Evolutionary conservation across 202 grass and related monocot species (phyloP), one percentile per base, ranked within the genome.

Genomic region (Digitaria exilis): DNA sequence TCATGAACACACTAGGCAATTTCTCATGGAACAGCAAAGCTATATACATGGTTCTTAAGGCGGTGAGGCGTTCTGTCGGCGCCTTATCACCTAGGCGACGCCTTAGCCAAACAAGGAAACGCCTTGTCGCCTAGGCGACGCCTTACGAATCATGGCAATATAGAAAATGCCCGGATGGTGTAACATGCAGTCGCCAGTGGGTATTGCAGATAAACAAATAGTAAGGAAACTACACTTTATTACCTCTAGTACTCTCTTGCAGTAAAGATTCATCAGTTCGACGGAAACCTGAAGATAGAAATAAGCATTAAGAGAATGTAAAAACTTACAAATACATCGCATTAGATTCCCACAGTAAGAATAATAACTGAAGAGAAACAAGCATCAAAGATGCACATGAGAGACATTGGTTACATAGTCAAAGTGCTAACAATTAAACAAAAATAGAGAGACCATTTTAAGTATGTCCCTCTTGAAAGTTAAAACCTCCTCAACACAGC

Each of bases 161-260:
- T 52, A 62, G 10, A 70, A 59, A 68, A 35, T 49, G 60, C 16
- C 13, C 4, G 21, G 1, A 66, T 39, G 11, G 17, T 58, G 37
- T 14, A 51, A 59, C 18, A 62, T 4, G 12, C 6, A 54, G n/a
- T n/a, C n/a, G n/a, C n/a, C n/a, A n/a, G 9, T 82, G 18, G 45
- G 72, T 42, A 31, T 55, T n/a, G 19, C 17, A n/a, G 43, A 35
- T 54, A 28, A 82, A 78, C 13, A 62, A 48, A 84, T 46, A 54
- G 18, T 54, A 68, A 73, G 11, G 54, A 69, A 21, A 49, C 30
- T 11, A 59, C 19, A 18, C 26, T 51, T 75, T 83, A 32, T 31
- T 73, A 97, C 92, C 90, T 91, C 90, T 91, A 89, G 80, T 63
- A 78, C 95, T 93, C 89, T 97, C 95, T 91, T 95, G 83, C 26